Evolutionary conservation across 495 filamentous ascomycete species (phyloP), one percentile per base, ranked within the genome.

Genomic region (Trichoderma asperelloides): DNA sequence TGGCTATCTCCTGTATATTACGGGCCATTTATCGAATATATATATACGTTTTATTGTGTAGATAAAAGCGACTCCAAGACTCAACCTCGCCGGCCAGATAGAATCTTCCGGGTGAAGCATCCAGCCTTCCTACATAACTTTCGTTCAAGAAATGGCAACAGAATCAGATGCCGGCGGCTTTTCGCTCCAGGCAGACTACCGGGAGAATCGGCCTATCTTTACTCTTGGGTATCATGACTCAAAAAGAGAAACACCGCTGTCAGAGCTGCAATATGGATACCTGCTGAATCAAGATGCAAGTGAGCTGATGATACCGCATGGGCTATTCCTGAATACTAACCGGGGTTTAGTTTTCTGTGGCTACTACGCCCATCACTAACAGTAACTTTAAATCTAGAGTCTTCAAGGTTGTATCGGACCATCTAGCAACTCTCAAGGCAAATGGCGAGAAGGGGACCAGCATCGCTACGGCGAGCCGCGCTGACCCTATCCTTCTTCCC

Each of bases 301-400:
- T 78, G 39, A 64, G 25, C 23, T 60, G 55, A 13, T 15, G 25
- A 15, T 1, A 1, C 28, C 40, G 21, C 64, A 47, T 16, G 9
- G 9, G 12, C 11, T 23, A 25, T 18, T 25, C 4, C 43, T 21
- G 41, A 27, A 47, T 30, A 12, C 64, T 47, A 16, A 41, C 43
- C 40, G 30, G 18, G 15, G 8, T 45, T 2, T 23, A 98, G 91
- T 98, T 98, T 86, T 89, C 95, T 75, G 91, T 96, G 84, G 84
- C 96, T 71, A 97, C 94, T 0, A 88, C 87, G 0, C 90, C 91
- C 12, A 92, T 98, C 70, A 97, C 95, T 2, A 97, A 89, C 63
- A 72, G 85, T 12, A 82, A 88, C 71, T 97, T 97, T 73, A 91
- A 91, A 73, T 82, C 89, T 25, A 83, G 92, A 43, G 87, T 98